A percentile compares a stretch with the other conserved stretches of the same genome.
phyloP scores from a whole-genome alignment of 169 alveolate genomes.

The Ophryocystis elektroscirrha region DNA sequence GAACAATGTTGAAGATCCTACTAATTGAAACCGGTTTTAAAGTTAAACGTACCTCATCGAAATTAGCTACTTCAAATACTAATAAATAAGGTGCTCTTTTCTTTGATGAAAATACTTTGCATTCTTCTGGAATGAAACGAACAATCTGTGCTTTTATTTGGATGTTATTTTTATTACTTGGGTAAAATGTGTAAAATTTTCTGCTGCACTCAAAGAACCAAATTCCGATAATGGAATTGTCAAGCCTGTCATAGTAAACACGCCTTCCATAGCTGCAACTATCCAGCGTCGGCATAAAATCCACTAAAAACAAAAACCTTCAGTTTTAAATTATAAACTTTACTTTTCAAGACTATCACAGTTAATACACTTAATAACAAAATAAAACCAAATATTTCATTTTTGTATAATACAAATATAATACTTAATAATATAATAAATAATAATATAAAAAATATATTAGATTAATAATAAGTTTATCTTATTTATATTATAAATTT shows the following conservation, averaged over 20 bases:
- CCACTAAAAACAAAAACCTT: slow-evolving; percentile 23
- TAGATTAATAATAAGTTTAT: too few relatives aligned
- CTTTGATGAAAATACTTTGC: slow-evolving; percentile 44
- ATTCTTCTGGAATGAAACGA: slow-evolving; percentile 40
- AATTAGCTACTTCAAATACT: slow-evolving; percentile 52
- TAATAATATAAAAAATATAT: too few relatives aligned
- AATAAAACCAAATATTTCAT: too few relatives aligned
- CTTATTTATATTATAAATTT: too few relatives aligned
- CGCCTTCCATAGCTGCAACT: slow-evolving; percentile 45
- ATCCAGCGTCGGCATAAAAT: slow-evolving; percentile 38
- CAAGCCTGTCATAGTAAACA: slow-evolving; percentile 41
- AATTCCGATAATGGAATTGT: slow-evolving; percentile 32
- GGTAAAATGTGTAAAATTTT: slow-evolving; percentile 8
- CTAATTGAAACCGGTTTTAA: too few relatives aligned
- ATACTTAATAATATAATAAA: too few relatives aligned
- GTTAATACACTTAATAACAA: too few relatives aligned
- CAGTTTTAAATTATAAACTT: background rate
- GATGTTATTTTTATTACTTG: background rate
- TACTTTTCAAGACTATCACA: too few relatives aligned
- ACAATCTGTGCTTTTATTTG: slow-evolving; percentile 20
- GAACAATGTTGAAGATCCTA: too few relatives aligned
- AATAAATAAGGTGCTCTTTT: slow-evolving; percentile 58
- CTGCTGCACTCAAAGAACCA: background rate
- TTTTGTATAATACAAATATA: too few relatives aligned
- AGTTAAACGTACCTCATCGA: slow-evolving; percentile 34